Evolutionary conservation across 2,329 filamentous ascomycete genomes (phyloP).

Genomic region (Periconia sp.): DNA sequence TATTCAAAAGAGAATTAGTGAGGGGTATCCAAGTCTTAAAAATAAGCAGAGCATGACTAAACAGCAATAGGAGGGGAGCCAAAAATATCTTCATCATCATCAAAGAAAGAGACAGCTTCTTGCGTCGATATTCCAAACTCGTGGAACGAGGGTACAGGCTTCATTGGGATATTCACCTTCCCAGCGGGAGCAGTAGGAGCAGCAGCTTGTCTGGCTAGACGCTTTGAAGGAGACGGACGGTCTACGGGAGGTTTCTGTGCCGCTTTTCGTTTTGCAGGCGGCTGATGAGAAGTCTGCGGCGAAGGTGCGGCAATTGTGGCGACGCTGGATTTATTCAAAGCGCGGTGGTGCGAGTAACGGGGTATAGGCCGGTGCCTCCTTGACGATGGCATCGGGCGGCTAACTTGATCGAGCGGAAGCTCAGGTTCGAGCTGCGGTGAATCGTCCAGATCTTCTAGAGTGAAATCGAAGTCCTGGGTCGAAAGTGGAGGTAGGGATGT

Average conservation of each 20-base stretch:
- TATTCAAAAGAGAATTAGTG: too few species aligned
- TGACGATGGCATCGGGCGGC: neutral
- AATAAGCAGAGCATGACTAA: conserved; percentile 5
- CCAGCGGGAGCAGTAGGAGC: neutral
- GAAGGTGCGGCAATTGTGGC: neutral
- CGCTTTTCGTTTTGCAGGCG: neutral
- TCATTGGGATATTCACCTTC: neutral
- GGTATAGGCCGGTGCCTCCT: neutral
- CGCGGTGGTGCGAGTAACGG: neutral
- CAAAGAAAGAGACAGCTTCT: conserved; percentile 32
- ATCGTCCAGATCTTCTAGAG: conserved; percentile 49
- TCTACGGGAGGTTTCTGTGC: neutral
- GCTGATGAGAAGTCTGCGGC: neutral
- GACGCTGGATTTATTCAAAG: neutral
- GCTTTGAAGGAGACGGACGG: neutral
- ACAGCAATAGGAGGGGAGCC: conserved; percentile 27
- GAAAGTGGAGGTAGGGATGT: conserved; percentile 39
- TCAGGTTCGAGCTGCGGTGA: conserved; percentile 4
- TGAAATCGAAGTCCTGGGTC: conserved; percentile 49
- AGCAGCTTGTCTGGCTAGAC: neutral
- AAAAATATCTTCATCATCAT: conserved; percentile 24
- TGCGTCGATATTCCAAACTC: conserved; percentile 35
- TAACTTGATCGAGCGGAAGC: neutral
- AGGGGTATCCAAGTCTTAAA: conserved; percentile 13
- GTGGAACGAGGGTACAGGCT: conserved; percentile 5